These are phyloP conservation scores for Volutella citrinella DNA, from an alignment of 2,329 filamentous ascomycete species.

Conservation along the genomic window DNA sequence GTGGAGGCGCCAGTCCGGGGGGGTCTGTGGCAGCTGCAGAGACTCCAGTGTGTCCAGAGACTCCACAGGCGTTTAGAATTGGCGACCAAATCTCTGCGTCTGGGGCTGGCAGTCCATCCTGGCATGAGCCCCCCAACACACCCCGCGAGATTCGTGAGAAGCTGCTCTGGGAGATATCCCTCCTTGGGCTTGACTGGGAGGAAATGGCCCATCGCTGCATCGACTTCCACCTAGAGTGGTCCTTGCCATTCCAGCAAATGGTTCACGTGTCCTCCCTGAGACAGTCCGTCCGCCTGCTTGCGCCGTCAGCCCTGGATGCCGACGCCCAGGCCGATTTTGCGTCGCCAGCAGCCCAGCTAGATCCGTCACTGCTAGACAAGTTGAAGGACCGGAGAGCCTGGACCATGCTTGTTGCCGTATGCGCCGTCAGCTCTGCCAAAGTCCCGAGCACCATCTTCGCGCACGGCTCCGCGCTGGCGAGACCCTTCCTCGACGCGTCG, in stretches of 20 bases:
- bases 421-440: constrained; percentile 3
- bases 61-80: too few species aligned
- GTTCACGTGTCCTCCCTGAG: constrained; percentile 1
- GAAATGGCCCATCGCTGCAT: constrained; percentile 2
- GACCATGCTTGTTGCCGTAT: constrained; percentile 2
- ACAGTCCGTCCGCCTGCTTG: neutral
- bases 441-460: neutral
- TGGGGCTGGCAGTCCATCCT: too few species aligned
- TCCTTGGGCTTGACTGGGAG: neutral
- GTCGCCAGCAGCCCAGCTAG: neutral
- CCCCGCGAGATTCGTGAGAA: constrained; percentile 1
- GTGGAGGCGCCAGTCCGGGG: too few species aligned
- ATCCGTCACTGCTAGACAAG: too few species aligned
- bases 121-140: neutral
- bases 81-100: too few species aligned
- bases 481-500: constrained; percentile 6
- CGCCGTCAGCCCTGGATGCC: neutral
- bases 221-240: constrained; percentile 1
- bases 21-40: too few species aligned
- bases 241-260: constrained; percentile 3
- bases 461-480: neutral
- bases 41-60: too few species aligned
- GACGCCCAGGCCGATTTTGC: neutral
- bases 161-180: neutral
- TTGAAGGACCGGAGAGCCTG: constrained; percentile 10